phyloP scores from a whole-genome alignment of 495 filamentous ascomycete genomes.

The Penicillium angulare region DNA sequence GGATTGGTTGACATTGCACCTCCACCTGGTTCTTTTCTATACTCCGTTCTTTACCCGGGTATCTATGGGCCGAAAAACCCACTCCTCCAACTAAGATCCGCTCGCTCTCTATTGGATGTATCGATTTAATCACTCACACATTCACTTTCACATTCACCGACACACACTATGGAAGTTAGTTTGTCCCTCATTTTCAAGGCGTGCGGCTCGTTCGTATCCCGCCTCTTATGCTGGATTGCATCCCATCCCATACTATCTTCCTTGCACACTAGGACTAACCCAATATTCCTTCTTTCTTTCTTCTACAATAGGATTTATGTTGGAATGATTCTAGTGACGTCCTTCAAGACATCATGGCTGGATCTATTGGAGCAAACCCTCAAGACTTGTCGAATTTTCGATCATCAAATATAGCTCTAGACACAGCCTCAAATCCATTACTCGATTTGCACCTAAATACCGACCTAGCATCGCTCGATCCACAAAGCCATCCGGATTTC shows the following conservation, averaged over 20 bases:
- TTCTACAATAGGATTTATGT: not conserved
- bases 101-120: no score
- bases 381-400: conserved; percentile 11
- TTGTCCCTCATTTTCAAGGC: no score
- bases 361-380: conserved; percentile 11
- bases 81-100: no score
- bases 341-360: conserved; percentile 38
- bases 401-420: conserved; percentile 21
- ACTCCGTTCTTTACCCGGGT: no score
- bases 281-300: not conserved
- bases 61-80: no score
- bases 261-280: conserved; percentile 4
- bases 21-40: no score
- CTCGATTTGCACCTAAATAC: conserved; percentile 31
- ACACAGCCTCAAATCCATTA: conserved; percentile 25
- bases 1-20: no score
- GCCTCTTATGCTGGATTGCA: no score
- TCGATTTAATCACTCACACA: no score
- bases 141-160: no score
- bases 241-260: no score
- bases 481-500: conserved; percentile 18
- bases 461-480: conserved; percentile 18
- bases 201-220: not conserved
- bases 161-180: not conserved
- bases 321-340: conserved; percentile 35